phyloP scores from a whole-genome alignment of 2,329 filamentous ascomycete genomes.

The Alternaria sp. region DNA sequence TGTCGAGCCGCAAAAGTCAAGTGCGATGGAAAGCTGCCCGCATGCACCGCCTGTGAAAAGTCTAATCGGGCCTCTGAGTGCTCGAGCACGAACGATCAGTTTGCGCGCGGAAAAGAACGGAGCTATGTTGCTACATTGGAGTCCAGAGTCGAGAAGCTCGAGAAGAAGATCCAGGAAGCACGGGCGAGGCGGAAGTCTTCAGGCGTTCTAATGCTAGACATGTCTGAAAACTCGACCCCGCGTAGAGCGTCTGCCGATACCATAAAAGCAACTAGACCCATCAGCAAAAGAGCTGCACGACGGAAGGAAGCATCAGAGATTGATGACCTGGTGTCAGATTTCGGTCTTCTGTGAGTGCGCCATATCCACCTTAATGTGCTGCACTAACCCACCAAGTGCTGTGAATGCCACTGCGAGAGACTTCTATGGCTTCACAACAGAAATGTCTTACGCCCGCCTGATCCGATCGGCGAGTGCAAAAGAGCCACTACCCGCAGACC shows the following conservation, averaged over 20 bases:
- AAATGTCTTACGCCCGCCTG: slow-evolving; percentile 90
- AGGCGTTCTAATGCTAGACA: slow-evolving; percentile 69
- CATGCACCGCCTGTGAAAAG: slow-evolving; percentile 93
- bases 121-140: slow-evolving; percentile 98
- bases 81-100: slow-evolving; percentile 93
- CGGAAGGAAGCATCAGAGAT: slow-evolving; percentile 81
- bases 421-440: slow-evolving; percentile 85
- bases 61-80: slow-evolving; percentile 86
- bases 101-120: slow-evolving; percentile 91
- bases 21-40: slow-evolving; percentile 95
- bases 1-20: slow-evolving; percentile 94
- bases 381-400: slow-evolving; percentile 61
- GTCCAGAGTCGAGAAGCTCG: slow-evolving; percentile 84
- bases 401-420: slow-evolving; percentile 95
- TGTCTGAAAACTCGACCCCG: slow-evolving; percentile 59
- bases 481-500: slow-evolving; percentile 69
- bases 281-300: slow-evolving; percentile 52
- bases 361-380: neutral
- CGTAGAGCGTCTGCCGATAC: slow-evolving; percentile 52
- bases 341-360: slow-evolving; percentile 78
- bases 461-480: slow-evolving; percentile 83
- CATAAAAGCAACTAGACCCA: slow-evolving; percentile 38
- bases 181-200: slow-evolving; percentile 76
- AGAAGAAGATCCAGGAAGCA: slow-evolving; percentile 71
- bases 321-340: slow-evolving; percentile 90